Percentiles rank a stretch among this genome's conserved stretches.
phyloP scores from a whole-genome alignment of 2,329 filamentous ascomycete genomes.

The Cladosporium sp. region DNA sequence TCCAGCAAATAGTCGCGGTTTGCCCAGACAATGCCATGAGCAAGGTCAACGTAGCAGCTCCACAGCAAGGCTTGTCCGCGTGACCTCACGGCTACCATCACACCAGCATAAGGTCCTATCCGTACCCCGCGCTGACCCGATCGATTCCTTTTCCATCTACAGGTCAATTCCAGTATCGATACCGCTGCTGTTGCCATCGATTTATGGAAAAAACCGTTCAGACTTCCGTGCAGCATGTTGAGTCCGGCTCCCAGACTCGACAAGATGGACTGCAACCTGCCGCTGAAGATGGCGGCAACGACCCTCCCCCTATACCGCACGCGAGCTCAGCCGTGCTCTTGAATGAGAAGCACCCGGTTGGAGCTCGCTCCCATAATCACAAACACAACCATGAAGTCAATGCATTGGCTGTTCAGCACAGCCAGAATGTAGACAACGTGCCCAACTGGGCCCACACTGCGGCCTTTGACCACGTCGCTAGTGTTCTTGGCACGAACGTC shows the following conservation, averaged over 20 bases:
- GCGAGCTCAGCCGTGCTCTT: slow-evolving; percentile 20
- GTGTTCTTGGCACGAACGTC: slow-evolving; percentile 7
- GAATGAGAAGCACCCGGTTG: slow-evolving; percentile 16
- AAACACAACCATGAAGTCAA: slow-evolving; percentile 7
- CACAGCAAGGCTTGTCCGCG: slow-evolving; percentile 15
- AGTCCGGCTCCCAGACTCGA: slow-evolving; percentile 19
- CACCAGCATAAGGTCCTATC: slow-evolving; percentile 3
- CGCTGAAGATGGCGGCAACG: slow-evolving; percentile 20
- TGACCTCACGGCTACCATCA: slow-evolving; percentile 2
- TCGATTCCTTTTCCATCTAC: neutral
- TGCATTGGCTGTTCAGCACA: neutral
- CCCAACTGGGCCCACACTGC: slow-evolving; percentile 13
- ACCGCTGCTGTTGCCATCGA: slow-evolving; percentile 15
- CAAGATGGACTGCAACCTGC: slow-evolving; percentile 17
- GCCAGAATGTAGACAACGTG: slow-evolving; percentile 11
- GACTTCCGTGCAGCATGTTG: slow-evolving; percentile 20
- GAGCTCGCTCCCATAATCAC: slow-evolving; percentile 15
- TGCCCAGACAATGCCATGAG: slow-evolving; percentile 17
- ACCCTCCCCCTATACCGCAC: slow-evolving; percentile 20
- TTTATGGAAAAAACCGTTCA: slow-evolving; percentile 21
- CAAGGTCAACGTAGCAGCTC: slow-evolving; percentile 13
- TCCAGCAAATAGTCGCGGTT: slow-evolving; percentile 14
- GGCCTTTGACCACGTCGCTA: slow-evolving; percentile 5
- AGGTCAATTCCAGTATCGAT: slow-evolving; percentile 12
- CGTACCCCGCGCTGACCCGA: slow-evolving; percentile 9